These are phyloP conservation scores for Lolium rigidum DNA, from an alignment of 176 grass and related monocot genomes.

Conservation along the genomic window DNA sequence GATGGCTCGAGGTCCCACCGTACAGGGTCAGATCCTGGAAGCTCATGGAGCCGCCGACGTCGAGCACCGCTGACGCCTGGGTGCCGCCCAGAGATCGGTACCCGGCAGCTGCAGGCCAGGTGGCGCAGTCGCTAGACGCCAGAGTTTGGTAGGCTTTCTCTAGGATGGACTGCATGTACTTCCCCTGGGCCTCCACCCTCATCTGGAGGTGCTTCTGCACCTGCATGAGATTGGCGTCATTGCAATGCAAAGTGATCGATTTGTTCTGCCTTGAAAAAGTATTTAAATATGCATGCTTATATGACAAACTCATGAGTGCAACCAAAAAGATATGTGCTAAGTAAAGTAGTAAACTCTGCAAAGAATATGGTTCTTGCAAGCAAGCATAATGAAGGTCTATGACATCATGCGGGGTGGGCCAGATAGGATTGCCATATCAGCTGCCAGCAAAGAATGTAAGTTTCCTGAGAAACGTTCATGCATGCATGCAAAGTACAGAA, in stretches of 20 bases:
- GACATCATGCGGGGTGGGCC: constrained; percentile 24
- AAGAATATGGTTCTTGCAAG: constrained; percentile 42
- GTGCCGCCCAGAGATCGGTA: constrained; percentile 64
- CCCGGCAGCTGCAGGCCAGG: constrained; percentile 31
- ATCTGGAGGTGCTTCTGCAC: constrained; percentile 97
- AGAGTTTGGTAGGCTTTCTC: constrained; percentile 86
- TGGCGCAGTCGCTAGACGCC: constrained; percentile 40
- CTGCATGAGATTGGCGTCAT: constrained; percentile 38
- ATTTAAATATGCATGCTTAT: constrained; percentile 36
- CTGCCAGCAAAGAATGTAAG: constrained; percentile 36
- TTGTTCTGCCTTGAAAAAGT: constrained; percentile 24
- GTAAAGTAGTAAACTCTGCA: constrained; percentile 67
- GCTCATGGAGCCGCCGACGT: constrained; percentile 58
- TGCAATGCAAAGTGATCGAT: constrained; percentile 36
- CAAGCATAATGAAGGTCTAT: not conserved
- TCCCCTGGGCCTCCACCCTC: constrained; percentile 91
- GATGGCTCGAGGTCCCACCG: constrained; percentile 49
- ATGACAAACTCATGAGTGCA: constrained; percentile 41
- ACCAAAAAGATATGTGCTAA: not conserved
- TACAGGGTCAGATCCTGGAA: constrained; percentile 83
- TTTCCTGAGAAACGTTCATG: constrained; percentile 37
- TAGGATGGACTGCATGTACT: constrained; percentile 98
- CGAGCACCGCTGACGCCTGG: constrained; percentile 39
- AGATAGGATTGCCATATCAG: constrained; percentile 3
- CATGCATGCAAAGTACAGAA: constrained; percentile 37